Base-by-base conservation (phyloP, 2,329 filamentous ascomycete species). In the Xylaria polymorpha region DNA sequence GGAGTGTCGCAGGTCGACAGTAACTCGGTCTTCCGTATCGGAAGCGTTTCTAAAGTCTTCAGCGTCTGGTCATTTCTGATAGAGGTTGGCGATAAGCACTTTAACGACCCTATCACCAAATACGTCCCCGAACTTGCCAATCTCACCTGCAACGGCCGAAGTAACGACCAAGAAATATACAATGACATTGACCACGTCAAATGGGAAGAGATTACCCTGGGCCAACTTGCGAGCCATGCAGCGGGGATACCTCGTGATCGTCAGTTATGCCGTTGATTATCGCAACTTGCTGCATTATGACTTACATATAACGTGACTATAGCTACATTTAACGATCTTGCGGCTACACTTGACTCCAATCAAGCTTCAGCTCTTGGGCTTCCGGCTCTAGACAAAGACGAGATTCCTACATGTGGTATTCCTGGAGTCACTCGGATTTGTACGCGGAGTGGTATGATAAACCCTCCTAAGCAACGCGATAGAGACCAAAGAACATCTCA, bases 1-100 rank as follows among this genome's bases (percentile, higher is more conserved):
- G 76, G 77, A 3, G 77, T 79, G 7, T 67, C 71, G 22, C 55
- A 70, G 59, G 74, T 81, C 5, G 70, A 77, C 43, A 51, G 67
- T 5, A 71, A 83, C 59, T 81, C 76, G 0, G 74, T 82, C 22
- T 86, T 81, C 71, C 76, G 79, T 2, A 73, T 83, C 4, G 81
- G 77, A 15, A 85, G 83, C 69, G 74, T 85, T 12, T 82, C 82
- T 10, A 85, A 86, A 73, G 73, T 84, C 7, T 79, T 83, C 68
- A 82, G 80, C 2, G 78, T 84, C 2, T 83, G 81, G 61, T 78
- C 78, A 6, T 82, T 81, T 68, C 76, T 85, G 20, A 76, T 78
- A 15, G 78, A 82, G 66, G 76, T 77, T n/a, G 82, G 83, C 1
- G 80, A 82, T 62, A 67, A 72, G 18, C 73, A 77, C 39, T 84